Base-by-base conservation (phyloP, 148 eudicot species). In the Chenopodium quinoa region DNA sequence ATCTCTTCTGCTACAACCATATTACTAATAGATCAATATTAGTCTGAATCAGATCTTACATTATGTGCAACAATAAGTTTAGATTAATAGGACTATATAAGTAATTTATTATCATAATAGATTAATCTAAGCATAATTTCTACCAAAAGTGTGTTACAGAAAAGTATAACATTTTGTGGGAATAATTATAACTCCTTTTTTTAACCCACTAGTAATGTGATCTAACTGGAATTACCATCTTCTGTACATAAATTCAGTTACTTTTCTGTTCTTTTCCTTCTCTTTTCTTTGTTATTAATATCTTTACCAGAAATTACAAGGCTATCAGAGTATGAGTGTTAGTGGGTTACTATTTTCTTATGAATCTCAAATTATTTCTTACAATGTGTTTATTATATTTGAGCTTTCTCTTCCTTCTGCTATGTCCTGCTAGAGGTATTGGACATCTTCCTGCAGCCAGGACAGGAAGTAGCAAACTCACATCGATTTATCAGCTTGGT, bases 401-500 rank as follows among this genome's bases (percentile, higher is more conserved):
- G 65, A 71, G 72, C 52, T 65, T 47, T 6, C 7, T 82, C 52
- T 71, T 63, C 37, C 64, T 71, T 23, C 65, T 82, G 11, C 16
- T 40, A 79, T n/a, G 44, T 66, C 27, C 48, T 68, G 75, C 46
- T 10, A 67, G 63, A 78, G 71, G 65, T 31, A 34, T 37, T 20
- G 31, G 10, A 2, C 71, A 25, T 54, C 32, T 40, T 64, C 68
- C 70, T 71, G 60, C 73, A 44, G 10, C 62, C 25, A 29, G n/a
- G 40, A 44, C 40, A 10, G 56, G 75, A 31, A 47, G 16, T 2
- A 50, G 46, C 50, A 71, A 80, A 40, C 10, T 84, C 25, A 71
- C 37, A 3, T 54, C 65, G 20, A 81, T 85, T 32, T 81, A 78
- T 73, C 82, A 84, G 77, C 25, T 84, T 6, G 86, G 86, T 20